Evolutionary conservation across 192 early-diverging fungal genomes (phyloP).

Genomic region (Dispira parvispora): DNA sequence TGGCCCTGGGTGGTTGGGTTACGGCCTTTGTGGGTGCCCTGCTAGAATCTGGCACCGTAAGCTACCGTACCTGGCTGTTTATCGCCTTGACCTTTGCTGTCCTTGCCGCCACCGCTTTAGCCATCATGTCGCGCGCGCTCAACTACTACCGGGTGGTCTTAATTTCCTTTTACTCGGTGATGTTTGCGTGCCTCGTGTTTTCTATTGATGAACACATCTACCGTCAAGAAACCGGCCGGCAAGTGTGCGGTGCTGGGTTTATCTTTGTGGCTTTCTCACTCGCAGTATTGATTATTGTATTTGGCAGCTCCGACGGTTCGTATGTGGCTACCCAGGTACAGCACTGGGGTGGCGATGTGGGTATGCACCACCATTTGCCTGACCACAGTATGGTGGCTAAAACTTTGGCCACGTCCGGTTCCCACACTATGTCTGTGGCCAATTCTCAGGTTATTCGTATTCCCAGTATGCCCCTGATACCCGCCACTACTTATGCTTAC

Average conservation of each 20-base stretch:
- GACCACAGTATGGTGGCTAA: conserved; percentile 18
- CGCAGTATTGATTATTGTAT: conserved; percentile 50
- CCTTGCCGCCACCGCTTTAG: not conserved
- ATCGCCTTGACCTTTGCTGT: conserved; percentile 19
- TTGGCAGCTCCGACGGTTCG: conserved; percentile 46
- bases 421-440: conserved; percentile 18
- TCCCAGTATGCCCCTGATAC: conserved; percentile 22
- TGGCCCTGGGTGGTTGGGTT: conserved; percentile 15
- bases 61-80: conserved; percentile 25
- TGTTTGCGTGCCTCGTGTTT: conserved; percentile 19
- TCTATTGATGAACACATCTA: conserved; percentile 30
- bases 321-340: conserved; percentile 23
- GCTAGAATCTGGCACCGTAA: conserved; percentile 16
- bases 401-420: conserved; percentile 14
- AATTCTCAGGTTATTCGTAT: conserved; percentile 23
- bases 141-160: conserved; percentile 3
- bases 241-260: conserved; percentile 27
- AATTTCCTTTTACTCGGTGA: conserved; percentile 14
- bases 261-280: conserved; percentile 29
- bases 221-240: conserved; percentile 19
- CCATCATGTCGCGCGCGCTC: conserved; percentile 9
- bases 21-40: conserved; percentile 21
- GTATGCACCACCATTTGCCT: conserved; percentile 16
- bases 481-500: conserved; percentile 30
- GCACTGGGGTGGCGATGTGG: conserved; percentile 19